Evolutionary conservation across 179 eudicot genomes (phyloP).

Genomic region (Silene coronaria): DNA sequence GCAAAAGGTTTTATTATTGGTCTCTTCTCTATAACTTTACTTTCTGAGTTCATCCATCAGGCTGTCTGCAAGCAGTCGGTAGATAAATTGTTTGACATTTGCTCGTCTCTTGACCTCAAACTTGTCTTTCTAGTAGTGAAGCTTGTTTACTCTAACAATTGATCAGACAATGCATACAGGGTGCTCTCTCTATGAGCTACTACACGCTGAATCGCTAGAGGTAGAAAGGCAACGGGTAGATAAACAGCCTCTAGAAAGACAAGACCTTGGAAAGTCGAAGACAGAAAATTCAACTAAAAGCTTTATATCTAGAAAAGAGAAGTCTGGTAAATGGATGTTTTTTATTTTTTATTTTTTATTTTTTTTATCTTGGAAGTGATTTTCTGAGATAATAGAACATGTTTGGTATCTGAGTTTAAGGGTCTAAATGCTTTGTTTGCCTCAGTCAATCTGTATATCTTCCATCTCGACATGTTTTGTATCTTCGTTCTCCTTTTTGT

Average conservation of each 20-base stretch:
- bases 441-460: not conserved
- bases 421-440: too few species aligned
- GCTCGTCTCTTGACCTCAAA: not conserved
- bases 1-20: too few species aligned
- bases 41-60: too few species aligned
- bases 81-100: not conserved
- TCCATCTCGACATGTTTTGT: not conserved
- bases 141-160: not conserved
- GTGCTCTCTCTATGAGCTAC: conserved; percentile 37
- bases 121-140: not conserved
- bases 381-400: not conserved
- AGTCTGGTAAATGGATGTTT: conserved; percentile 25
- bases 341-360: too few species aligned
- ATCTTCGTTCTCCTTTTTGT: not conserved
- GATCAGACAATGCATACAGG: conserved; percentile 27
- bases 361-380: not conserved
- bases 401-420: too few species aligned
- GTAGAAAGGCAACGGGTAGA: conserved; percentile 3
- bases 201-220: conserved; percentile 28
- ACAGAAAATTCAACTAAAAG: conserved; percentile 16
- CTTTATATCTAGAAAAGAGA: conserved; percentile 21
- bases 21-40: too few species aligned
- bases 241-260: conserved; percentile 12
- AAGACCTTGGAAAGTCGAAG: conserved; percentile 10
- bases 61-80: not conserved